phyloP scores from a whole-genome alignment of 2,329 filamentous ascomycete species.

The Colletotrichum sp. region DNA sequence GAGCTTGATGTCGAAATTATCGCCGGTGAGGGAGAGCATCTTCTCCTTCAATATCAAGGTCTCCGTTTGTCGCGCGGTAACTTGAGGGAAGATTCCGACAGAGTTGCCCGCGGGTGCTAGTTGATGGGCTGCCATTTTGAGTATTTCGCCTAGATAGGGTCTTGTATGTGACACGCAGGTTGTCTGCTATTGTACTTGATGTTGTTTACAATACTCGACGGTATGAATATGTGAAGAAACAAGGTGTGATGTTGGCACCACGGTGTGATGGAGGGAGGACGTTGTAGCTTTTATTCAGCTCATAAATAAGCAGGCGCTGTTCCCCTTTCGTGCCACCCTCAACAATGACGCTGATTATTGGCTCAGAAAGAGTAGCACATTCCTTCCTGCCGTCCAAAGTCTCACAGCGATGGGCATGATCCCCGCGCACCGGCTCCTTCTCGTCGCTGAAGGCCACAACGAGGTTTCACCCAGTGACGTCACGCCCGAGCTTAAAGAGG shows the following conservation, averaged over 20 bases:
- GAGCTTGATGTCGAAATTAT: conserved; percentile 68
- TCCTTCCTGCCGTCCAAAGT: neutral
- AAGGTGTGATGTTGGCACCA: fast-evolving
- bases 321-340: neutral
- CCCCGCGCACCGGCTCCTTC: neutral
- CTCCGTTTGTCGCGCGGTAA: conserved; percentile 42
- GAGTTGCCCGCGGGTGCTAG: conserved; percentile 34
- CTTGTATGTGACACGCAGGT: fast-evolving
- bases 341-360: neutral
- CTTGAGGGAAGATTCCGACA: conserved; percentile 44
- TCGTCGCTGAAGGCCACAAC: neutral
- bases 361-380: neutral
- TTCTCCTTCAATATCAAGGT: conserved; percentile 66
- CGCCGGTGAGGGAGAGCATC: conserved; percentile 64
- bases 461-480: neutral
- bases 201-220: fast-evolving
- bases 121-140: neutral
- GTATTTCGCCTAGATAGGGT: neutral
- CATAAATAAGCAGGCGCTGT: neutral
- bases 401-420: neutral
- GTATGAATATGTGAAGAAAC: fast-evolving
- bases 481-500: neutral
- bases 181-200: fast-evolving
- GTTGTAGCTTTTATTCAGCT: neutral
- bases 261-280: neutral